Conservation (phyloP, 345 rosid species). For the Rhodomyrtus tomentosa region DNA sequence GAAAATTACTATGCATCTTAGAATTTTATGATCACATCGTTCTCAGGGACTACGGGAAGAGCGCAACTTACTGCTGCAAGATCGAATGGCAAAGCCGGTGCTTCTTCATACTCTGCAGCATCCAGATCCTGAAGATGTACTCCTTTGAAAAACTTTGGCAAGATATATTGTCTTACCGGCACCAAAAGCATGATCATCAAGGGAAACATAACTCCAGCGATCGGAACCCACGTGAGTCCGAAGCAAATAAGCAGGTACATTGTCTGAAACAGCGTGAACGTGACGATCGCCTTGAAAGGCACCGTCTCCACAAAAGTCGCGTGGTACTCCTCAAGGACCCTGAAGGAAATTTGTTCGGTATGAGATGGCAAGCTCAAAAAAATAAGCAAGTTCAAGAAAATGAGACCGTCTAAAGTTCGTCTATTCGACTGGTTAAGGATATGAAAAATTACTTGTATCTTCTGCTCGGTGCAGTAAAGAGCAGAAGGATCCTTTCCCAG, state of each 20-base stretch:
- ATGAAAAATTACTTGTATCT: slow-evolving; percentile 44
- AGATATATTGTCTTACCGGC: slow-evolving; percentile 74
- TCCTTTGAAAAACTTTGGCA: slow-evolving; percentile 85
- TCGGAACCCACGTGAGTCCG: slow-evolving; percentile 94
- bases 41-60: background rate
- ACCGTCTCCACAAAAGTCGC: slow-evolving; percentile 88
- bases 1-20: background rate
- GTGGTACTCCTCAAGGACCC: slow-evolving; percentile 77
- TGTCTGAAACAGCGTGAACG: slow-evolving; percentile 77
- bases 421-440: background rate
- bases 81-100: slow-evolving; percentile 80
- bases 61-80: slow-evolving; percentile 33
- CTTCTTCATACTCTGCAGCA: slow-evolving; percentile 94
- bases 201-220: slow-evolving; percentile 94
- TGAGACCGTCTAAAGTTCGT: background rate
- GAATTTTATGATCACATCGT: background rate
- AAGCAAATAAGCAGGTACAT: slow-evolving; percentile 65
- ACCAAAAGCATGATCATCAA: slow-evolving; percentile 87
- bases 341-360: slow-evolving; percentile 10
- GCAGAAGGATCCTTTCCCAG: slow-evolving; percentile 72
- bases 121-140: slow-evolving; percentile 86
- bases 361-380: background rate
- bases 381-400: background rate
- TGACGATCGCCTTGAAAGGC: slow-evolving; percentile 75
- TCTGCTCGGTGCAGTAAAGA: slow-evolving; percentile 70